A percentile compares a stretch with the other conserved stretches of the same genome.
Conservation (phyloP, 805 yeast genomes). For the Limtongozyma cylindracea region DNA sequence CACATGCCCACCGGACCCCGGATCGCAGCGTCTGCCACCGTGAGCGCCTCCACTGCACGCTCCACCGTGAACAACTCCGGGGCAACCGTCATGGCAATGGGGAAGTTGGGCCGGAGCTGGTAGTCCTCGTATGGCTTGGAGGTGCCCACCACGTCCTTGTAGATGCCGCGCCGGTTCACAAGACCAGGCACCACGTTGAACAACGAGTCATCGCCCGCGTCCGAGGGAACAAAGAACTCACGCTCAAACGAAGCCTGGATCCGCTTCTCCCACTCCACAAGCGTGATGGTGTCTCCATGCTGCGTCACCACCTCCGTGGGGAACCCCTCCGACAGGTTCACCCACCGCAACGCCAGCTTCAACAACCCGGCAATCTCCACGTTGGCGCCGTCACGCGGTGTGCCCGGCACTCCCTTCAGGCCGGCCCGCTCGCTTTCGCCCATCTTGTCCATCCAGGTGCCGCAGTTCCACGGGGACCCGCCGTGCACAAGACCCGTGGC, state of each 20-base stretch:
- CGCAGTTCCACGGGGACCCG: slow-evolving; percentile 83
- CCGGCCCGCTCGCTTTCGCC: slow-evolving; percentile 78
- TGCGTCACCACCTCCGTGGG: slow-evolving; percentile 28
- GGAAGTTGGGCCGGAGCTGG: slow-evolving; percentile 76
- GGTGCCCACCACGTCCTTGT: slow-evolving; percentile 61
- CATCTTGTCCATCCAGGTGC: slow-evolving; percentile 99
- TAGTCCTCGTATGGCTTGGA: slow-evolving; percentile 88
- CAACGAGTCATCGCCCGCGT: slow-evolving; percentile 29
- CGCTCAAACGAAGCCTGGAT: slow-evolving; percentile 55
- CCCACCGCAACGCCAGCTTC: slow-evolving; percentile 69
- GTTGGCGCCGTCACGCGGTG: slow-evolving; percentile 96
- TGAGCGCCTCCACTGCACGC: slow-evolving; percentile 38
- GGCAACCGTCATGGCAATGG: slow-evolving; percentile 85
- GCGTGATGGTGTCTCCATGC: slow-evolving; percentile 28
- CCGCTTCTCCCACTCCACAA: slow-evolving; percentile 49
- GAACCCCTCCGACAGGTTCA: slow-evolving; percentile 32
- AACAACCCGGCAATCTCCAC: slow-evolving; percentile 75
- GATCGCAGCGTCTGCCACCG: slow-evolving; percentile 42
- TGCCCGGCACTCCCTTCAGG: slow-evolving; percentile 83
- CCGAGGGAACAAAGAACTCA: slow-evolving; percentile 50
- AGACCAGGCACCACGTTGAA: slow-evolving; percentile 37
- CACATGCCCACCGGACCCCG: slow-evolving; percentile 85
- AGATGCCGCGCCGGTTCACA: slow-evolving; percentile 79
- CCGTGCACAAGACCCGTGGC: slow-evolving; percentile 69
- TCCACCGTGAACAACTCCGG: slow-evolving; percentile 62